These are phyloP conservation scores for Leishmania amazonensis DNA, from an alignment of 208 protist genomes.

Conservation along the genomic window DNA sequence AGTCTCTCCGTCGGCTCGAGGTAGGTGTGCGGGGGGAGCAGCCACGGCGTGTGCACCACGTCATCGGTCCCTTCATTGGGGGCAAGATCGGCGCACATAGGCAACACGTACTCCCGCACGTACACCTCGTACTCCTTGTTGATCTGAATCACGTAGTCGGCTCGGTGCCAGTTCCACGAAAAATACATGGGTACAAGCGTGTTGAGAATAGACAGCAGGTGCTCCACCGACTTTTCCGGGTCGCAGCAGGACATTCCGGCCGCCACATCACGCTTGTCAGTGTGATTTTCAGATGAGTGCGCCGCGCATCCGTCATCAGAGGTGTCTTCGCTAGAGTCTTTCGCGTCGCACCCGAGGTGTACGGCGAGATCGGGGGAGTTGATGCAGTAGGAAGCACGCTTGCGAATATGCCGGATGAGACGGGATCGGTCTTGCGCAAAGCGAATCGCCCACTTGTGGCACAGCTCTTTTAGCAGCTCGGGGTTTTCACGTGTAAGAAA, in stretches of 20 bases:
- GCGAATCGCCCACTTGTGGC: conserved; percentile 77
- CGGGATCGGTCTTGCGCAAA: conserved; percentile 60
- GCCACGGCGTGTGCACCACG: conserved; percentile 40
- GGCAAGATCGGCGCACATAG: conserved; percentile 57
- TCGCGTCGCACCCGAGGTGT: not conserved
- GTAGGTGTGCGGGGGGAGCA: conserved; percentile 38
- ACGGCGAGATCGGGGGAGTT: conserved; percentile 7
- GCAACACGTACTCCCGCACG: conserved; percentile 72
- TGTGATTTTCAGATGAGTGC: not conserved
- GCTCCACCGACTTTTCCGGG: conserved; percentile 60
- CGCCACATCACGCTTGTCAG: conserved; percentile 7
- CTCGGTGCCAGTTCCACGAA: conserved; percentile 87
- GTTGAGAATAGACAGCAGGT: conserved; percentile 79
- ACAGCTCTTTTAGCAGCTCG: conserved; percentile 59
- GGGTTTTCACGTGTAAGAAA: conserved; percentile 80
- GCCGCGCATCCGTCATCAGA: not conserved
- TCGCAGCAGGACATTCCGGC: conserved; percentile 35
- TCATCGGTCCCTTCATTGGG: conserved; percentile 66
- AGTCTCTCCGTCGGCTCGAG: conserved; percentile 20
- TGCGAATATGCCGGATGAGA: conserved; percentile 50
- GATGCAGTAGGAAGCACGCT: conserved; percentile 35
- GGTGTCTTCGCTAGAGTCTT: conserved; percentile 9
- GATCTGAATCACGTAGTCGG: conserved; percentile 82
- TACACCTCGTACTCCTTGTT: conserved; percentile 84
- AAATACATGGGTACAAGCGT: conserved; percentile 87